Percentiles rank a stretch among this genome's conserved stretches.
Conservation (phyloP, 768 basidiomycete genomes). For the Amylocystis lapponica region DNA sequence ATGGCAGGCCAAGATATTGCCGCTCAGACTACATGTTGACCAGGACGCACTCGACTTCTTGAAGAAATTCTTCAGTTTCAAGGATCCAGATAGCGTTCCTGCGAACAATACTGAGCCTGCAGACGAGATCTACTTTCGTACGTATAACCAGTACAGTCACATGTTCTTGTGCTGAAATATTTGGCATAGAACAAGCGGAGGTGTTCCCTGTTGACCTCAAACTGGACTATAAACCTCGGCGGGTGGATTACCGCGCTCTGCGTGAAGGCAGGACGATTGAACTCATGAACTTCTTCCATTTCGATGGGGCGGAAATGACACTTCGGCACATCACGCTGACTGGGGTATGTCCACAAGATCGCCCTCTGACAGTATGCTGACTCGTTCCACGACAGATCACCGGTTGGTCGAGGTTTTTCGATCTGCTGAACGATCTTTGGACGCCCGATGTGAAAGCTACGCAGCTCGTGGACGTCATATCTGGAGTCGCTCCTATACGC, state of each 20-base stretch:
- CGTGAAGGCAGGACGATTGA: slow-evolving; percentile 91
- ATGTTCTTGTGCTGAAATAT: neutral
- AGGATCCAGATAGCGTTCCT: slow-evolving; percentile 46
- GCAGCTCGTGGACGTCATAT: slow-evolving; percentile 94
- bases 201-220: slow-evolving; percentile 94
- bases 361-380: neutral
- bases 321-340: slow-evolving; percentile 86
- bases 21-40: slow-evolving; percentile 89
- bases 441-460: slow-evolving; percentile 99
- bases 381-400: slow-evolving; percentile 53
- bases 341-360: slow-evolving; percentile 55
- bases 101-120: slow-evolving; percentile 28
- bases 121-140: slow-evolving; percentile 71
- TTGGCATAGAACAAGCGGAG: slow-evolving; percentile 75
- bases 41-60: slow-evolving; percentile 98
- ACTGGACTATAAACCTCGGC: slow-evolving; percentile 96
- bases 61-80: slow-evolving; percentile 93
- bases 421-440: slow-evolving; percentile 95
- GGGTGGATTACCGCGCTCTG: slow-evolving; percentile 90
- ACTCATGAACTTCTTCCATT: slow-evolving; percentile 99
- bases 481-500: slow-evolving; percentile 92
- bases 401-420: slow-evolving; percentile 87
- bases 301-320: slow-evolving; percentile 98
- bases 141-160: too few species aligned
- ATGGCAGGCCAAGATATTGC: slow-evolving; percentile 78